Base-by-base conservation (phyloP, 805 yeast species). In the Zygosaccharomyces bailii region DNA sequence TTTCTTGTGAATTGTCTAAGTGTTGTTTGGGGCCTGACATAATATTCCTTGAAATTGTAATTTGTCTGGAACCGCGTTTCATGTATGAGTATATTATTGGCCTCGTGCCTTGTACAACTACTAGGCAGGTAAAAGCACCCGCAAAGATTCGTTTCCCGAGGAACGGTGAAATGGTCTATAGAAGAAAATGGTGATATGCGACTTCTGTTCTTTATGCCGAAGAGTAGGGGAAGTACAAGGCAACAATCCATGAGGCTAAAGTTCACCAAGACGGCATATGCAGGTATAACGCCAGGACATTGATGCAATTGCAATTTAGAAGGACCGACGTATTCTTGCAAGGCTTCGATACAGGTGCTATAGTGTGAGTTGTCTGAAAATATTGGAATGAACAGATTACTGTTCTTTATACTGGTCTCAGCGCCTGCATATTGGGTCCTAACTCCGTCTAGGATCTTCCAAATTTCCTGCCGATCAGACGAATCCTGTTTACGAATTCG, bases 211-310 rank as follows among this genome's bases (percentile, higher is more conserved):
- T 47, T 51, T 18, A 49, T 20, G 5, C 57, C 46, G 24, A 53
- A 45, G 3, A 59, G 5, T 7, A 53, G 46, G 2, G 59, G 25
- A 2, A 60, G 25, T 7, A 49, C 45, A 14, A 60, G 36, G 30
- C 58, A 56, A 34, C 55, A 55, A 34, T 60, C 62, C 21, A 56
- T 25, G 5, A 53, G 29, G 18, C 40, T 54, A 31, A 59, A 57
- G 20, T 54, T 41, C 31, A 42, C 46, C 17, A 60, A 16, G 6
- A 38, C 24, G 4, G 52, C 43, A 29, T 37, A 45, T 4, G 30
- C 44, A 3, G 46, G 20, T n/a, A n/a, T 11, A 18, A 32, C 23
- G 10, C 42, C 42, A 5, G 37, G 37, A 16, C 43, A 23, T 17
- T 17, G 14, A 20, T 43, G 45, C 8, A 45, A 10, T 21, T 49